Evolutionary conservation across 805 yeast genomes (phyloP).

Genomic region (Hanseniaspora valbyensis): DNA sequence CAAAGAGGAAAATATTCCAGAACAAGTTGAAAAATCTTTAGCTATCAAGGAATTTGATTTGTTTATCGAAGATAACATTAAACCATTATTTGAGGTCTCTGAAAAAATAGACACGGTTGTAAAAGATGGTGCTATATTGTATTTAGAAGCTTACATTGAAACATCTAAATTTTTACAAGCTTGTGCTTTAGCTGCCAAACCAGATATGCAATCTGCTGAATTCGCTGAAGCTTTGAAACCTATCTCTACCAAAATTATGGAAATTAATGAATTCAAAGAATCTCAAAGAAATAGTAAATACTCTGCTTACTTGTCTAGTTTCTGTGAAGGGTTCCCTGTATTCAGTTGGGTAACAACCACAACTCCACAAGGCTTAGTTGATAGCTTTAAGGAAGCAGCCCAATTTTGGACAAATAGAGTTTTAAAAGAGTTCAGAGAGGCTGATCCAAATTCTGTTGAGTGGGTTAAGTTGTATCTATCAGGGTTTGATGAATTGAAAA

Average conservation of each 20-base stretch:
- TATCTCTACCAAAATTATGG: constrained; percentile 47
- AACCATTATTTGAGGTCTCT: constrained; percentile 44
- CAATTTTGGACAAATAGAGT: constrained; percentile 91
- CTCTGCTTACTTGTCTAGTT: constrained; percentile 64
- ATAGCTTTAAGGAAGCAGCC: constrained; percentile 81
- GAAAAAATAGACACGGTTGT: constrained; percentile 39
- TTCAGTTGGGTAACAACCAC: constrained; percentile 79
- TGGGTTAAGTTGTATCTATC: constrained; percentile 67
- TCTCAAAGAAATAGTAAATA: constrained; percentile 55
- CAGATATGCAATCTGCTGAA: constrained; percentile 44
- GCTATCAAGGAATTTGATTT: constrained; percentile 44
- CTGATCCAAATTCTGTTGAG: constrained; percentile 54
- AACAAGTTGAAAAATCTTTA: constrained; percentile 30
- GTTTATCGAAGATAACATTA: constrained; percentile 42
- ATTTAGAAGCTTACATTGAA: constrained; percentile 42
- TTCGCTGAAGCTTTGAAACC: constrained; percentile 55
- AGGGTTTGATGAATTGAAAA: constrained; percentile 58
- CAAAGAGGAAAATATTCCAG: constrained; percentile 19
- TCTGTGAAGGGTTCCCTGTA: constrained; percentile 82
- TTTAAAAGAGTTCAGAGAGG: constrained; percentile 69
- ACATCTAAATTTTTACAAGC: constrained; percentile 51
- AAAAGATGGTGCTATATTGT: constrained; percentile 36
- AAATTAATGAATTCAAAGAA: constrained; percentile 59
- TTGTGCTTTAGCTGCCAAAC: constrained; percentile 52
- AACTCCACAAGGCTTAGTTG: constrained; percentile 63